Percentiles rank a stretch among this genome's conserved stretches.
phyloP scores from a whole-genome alignment of 805 yeast species.

The Ogataea wickerhamii region DNA sequence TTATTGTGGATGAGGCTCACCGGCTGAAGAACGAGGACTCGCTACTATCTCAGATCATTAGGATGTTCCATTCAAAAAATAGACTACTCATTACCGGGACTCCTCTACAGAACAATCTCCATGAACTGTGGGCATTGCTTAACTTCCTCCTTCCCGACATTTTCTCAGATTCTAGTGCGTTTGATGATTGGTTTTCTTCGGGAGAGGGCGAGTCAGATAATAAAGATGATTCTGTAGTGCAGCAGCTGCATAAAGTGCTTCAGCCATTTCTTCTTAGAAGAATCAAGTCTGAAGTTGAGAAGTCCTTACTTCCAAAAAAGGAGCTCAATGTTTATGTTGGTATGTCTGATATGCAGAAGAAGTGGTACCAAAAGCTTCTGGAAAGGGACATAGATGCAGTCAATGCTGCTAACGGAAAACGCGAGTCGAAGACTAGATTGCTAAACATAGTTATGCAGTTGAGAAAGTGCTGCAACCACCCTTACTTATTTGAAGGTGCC shows the following conservation, averaged over 20 bases:
- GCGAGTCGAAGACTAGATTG: slow-evolving; percentile 71
- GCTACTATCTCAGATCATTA: slow-evolving; percentile 65
- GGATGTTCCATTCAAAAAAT: slow-evolving; percentile 67
- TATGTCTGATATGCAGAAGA: slow-evolving; percentile 75
- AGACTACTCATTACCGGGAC: slow-evolving; percentile 78
- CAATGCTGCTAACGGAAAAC: slow-evolving; percentile 73
- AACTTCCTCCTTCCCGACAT: slow-evolving; percentile 77
- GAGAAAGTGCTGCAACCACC: slow-evolving; percentile 83
- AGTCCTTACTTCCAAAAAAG: slow-evolving; percentile 68
- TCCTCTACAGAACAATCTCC: slow-evolving; percentile 74
- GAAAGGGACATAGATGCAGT: slow-evolving; percentile 84
- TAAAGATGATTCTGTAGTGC: slow-evolving; percentile 46
- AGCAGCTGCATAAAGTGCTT: slow-evolving; percentile 70
- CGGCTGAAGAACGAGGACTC: slow-evolving; percentile 77
- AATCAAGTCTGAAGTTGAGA: slow-evolving; percentile 78
- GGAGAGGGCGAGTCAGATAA: slow-evolving; percentile 36
- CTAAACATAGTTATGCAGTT: slow-evolving; percentile 81
- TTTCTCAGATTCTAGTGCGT: slow-evolving; percentile 66
- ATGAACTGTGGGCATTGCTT: slow-evolving; percentile 77
- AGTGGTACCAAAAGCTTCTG: slow-evolving; percentile 71
- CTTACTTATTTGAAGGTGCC: slow-evolving; percentile 81
- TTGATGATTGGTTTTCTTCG: slow-evolving; percentile 69
- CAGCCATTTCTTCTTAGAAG: slow-evolving; percentile 75
- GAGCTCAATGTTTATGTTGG: slow-evolving; percentile 71
- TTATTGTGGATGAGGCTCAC: slow-evolving; percentile 80